Evolutionary conservation across 192 early-diverging fungal species (phyloP).

Genomic region (Mortierella antarctica): DNA sequence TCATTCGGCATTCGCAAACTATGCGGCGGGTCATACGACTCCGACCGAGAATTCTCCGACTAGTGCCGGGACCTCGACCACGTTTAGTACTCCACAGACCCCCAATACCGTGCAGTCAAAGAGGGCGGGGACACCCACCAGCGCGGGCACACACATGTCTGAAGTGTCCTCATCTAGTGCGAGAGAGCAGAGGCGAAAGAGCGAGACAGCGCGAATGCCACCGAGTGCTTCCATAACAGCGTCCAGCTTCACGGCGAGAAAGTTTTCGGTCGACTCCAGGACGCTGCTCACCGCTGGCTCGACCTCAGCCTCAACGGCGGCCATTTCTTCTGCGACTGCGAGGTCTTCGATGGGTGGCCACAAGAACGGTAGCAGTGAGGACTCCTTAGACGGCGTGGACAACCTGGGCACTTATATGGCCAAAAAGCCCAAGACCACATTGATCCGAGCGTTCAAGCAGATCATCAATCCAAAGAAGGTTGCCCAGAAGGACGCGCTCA

Average conservation of each 20-base stretch:
- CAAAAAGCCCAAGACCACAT: constrained; percentile 42
- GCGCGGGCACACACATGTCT: constrained; percentile 42
- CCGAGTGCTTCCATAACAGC: not conserved
- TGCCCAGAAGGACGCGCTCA: constrained; percentile 37
- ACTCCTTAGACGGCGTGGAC: not conserved
- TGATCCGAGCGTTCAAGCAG: constrained; percentile 39
- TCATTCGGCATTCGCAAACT: constrained; percentile 2
- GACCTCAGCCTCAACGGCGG: not conserved
- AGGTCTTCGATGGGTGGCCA: not conserved
- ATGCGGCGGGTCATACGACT: not conserved
- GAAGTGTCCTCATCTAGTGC: constrained; percentile 4
- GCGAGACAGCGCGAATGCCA: constrained; percentile 23
- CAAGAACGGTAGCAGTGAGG: not conserved
- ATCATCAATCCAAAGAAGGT: constrained; percentile 47
- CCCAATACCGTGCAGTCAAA: not conserved
- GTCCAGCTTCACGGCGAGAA: constrained; percentile 17
- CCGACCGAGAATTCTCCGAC: constrained; percentile 20
- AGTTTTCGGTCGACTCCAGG: constrained; percentile 27
- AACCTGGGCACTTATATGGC: constrained; percentile 16
- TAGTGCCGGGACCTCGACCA: not conserved
- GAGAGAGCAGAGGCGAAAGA: constrained; percentile 17
- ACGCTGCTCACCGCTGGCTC: not conserved
- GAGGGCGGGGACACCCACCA: constrained; percentile 13
- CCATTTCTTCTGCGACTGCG: not conserved
- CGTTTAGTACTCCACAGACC: not conserved